Evolutionary conservation across 345 rosid genomes (phyloP).

Genomic region (Hibiscus trionum): DNA sequence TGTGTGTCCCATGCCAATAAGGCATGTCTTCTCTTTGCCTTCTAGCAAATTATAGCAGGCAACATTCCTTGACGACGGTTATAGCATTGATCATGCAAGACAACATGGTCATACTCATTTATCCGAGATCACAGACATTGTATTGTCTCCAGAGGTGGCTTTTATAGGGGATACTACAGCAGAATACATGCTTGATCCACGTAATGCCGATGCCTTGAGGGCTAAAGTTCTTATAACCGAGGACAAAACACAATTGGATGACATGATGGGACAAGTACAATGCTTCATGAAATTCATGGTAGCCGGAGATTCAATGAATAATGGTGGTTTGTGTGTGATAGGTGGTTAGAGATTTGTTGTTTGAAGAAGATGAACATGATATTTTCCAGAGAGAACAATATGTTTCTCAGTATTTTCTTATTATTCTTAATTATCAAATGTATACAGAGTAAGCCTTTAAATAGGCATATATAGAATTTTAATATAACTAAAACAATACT

Average conservation of each 20-base stretch:
- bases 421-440: too few relatives aligned
- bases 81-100: slow-evolving; percentile 67
- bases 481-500: too few relatives aligned
- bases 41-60: slow-evolving; percentile 15
- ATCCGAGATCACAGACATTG: slow-evolving; percentile 75
- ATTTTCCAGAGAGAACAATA: too few relatives aligned
- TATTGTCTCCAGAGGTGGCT: slow-evolving; percentile 85
- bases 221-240: slow-evolving; percentile 92
- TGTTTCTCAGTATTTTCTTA: too few relatives aligned
- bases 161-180: slow-evolving; percentile 94
- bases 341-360: too few relatives aligned
- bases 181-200: slow-evolving; percentile 93
- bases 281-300: slow-evolving; percentile 32
- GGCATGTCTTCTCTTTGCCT: not conserved
- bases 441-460: too few relatives aligned
- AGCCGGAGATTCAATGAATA: too few relatives aligned
- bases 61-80: slow-evolving; percentile 70
- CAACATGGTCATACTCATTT: slow-evolving; percentile 81
- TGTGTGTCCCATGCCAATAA: not conserved
- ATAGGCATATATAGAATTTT: too few relatives aligned
- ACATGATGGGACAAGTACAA: not conserved
- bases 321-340: too few relatives aligned
- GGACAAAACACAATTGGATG: not conserved
- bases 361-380: too few relatives aligned
- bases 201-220: slow-evolving; percentile 86